Conservation (phyloP, 176 grass and related monocot species). For the Triticum timopheevii region DNA sequence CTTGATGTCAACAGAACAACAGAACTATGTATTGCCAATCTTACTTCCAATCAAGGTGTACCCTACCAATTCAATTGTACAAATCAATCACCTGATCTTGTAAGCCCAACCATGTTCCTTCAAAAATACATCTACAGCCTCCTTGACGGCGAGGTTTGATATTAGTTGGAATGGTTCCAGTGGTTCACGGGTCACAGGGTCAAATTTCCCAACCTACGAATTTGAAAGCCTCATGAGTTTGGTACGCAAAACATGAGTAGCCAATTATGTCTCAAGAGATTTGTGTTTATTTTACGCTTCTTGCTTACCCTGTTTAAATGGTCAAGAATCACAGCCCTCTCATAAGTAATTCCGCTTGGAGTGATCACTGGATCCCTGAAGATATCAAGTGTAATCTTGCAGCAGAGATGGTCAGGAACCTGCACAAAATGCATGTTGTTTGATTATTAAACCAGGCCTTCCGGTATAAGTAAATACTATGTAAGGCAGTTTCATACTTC, state of each 20-base stretch:
- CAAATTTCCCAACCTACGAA: conserved; percentile 86
- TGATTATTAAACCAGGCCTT: conserved; percentile 3
- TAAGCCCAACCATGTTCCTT: conserved; percentile 88
- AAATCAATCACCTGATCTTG: conserved; percentile 53
- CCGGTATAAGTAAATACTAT: neutral
- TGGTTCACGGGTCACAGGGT: conserved; percentile 67
- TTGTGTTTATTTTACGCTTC: neutral
- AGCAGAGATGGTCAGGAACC: conserved; percentile 93
- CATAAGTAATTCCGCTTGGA: conserved; percentile 87
- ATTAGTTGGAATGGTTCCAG: conserved; percentile 75
- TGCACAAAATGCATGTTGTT: conserved; percentile 22
- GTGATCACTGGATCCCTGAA: conserved; percentile 88
- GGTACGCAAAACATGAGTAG: neutral
- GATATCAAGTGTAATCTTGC: conserved; percentile 94
- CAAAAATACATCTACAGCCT: conserved; percentile 84
- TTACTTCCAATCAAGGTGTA: conserved; percentile 20
- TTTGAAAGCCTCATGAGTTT: neutral
- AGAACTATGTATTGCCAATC: conserved; percentile 24
- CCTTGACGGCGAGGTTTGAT: conserved; percentile 88
- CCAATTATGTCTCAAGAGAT: neutral
- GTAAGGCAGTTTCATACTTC: conserved; percentile 44
- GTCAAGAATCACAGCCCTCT: conserved; percentile 71
- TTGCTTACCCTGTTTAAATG: conserved; percentile 75
- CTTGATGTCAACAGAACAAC: conserved; percentile 1
- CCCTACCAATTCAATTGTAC: conserved; percentile 7